Evolutionary conservation across 2,329 filamentous ascomycete species (phyloP), one percentile per base, ranked within the genome.

Genomic region (Colletotrichum liaoningense): DNA sequence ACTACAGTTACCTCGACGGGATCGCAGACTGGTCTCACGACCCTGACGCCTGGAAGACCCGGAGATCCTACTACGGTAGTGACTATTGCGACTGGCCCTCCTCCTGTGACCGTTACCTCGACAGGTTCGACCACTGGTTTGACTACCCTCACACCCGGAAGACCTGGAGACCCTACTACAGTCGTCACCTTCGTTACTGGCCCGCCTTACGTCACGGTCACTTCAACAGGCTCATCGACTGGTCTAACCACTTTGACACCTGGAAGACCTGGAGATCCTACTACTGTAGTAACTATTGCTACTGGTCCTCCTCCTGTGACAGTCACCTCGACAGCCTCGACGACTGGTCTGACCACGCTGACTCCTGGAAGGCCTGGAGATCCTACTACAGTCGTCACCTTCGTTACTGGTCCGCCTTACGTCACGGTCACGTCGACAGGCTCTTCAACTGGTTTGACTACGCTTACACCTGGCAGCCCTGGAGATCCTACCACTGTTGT

Each of bases 271-370:
- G 16, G 38, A 3, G 38, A 46, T 8, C 38, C 38, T 8, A 46
- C 38, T 1, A 46, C 38, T 19, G 16, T 46, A 1, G 28, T 30
- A 0, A 30, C 8, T 0, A 30, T 30, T 6, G 2, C 1, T 1
- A 30, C 30, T 1, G 7, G 42, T 16, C 42, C 42, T 16, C 42
- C 42, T 0, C 14, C 5, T 42, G 11, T 42, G 12, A 42, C 35
- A 3, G 35, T 42, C 1, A 42, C 35, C 3, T 42, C 35, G 4
- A 42, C 35, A 14, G 35, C 2, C 2, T 14, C 35, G 11, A 42
- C 35, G 1, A 42, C 35, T 14, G 35, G 35, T 42, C 3, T 42
- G 11, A 42, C 35, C 4, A 42, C 35, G 2, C 11, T 42, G 12
- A 42, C 35, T 1, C 35, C 35, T 4, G 35, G 12, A 42, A 42